These are phyloP conservation scores for Sugiyamaella chiloensis DNA, from an alignment of 805 yeast species.

Conservation along the genomic window DNA sequence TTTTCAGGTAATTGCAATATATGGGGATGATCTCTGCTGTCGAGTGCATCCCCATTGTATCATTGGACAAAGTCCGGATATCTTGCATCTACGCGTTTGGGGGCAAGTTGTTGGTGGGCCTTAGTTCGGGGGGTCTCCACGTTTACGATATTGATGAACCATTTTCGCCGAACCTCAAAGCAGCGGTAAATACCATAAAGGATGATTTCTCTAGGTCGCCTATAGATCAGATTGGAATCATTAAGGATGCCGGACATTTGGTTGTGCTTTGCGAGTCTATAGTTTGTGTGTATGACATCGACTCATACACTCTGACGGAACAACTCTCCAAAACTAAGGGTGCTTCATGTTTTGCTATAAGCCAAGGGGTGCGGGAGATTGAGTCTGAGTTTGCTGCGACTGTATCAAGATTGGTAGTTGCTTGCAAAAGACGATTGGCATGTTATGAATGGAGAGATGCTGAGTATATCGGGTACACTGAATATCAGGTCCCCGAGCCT, in stretches of 20 bases:
- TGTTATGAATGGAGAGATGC: slow-evolving; percentile 31
- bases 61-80: slow-evolving; percentile 1
- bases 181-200: slow-evolving; percentile 20
- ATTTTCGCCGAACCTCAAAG: slow-evolving; percentile 16
- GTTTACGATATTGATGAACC: slow-evolving; percentile 27
- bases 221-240: slow-evolving; percentile 34
- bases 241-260: slow-evolving; percentile 34
- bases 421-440: slow-evolving; percentile 23
- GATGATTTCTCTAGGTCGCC: slow-evolving; percentile 25
- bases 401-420: slow-evolving; percentile 31
- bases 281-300: slow-evolving; percentile 34
- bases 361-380: slow-evolving; percentile 19
- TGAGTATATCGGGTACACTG: slow-evolving; percentile 29
- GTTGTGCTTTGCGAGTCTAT: slow-evolving; percentile 32
- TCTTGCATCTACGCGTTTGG: slow-evolving; percentile 22
- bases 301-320: slow-evolving; percentile 32
- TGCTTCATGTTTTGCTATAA: slow-evolving; percentile 29
- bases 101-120: slow-evolving; percentile 30
- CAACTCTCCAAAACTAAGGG: slow-evolving; percentile 36
- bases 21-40: slow-evolving; percentile 3
- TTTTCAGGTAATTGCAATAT: no score
- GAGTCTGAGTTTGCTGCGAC: slow-evolving; percentile 18
- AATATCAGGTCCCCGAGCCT: slow-evolving; percentile 30
- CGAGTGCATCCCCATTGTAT: background rate
- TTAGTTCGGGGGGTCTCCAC: slow-evolving; percentile 28